These are phyloP conservation scores for Blastomyces parvus DNA, from an alignment of 2,329 filamentous ascomycete genomes.

Conservation along the genomic window DNA sequence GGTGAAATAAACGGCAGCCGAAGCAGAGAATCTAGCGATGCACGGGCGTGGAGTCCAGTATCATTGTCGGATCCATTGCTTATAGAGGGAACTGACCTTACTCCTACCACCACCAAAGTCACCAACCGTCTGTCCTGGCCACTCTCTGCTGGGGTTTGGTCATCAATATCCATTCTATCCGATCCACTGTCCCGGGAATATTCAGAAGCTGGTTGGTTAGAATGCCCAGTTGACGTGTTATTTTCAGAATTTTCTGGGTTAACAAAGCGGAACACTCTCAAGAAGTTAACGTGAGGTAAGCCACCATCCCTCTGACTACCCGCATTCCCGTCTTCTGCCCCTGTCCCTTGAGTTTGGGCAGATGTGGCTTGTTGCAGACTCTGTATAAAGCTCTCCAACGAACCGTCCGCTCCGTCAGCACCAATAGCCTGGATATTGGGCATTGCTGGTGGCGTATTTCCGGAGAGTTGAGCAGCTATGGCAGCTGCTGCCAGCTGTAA, in stretches of 20 bases:
- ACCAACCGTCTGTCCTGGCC: slow-evolving; percentile 50
- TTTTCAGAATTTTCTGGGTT: slow-evolving; percentile 36
- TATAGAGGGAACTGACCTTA: slow-evolving; percentile 53
- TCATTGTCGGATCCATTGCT: slow-evolving; percentile 39
- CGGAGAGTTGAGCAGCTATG: slow-evolving; percentile 55
- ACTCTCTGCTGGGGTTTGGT: slow-evolving; percentile 28
- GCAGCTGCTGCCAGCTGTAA: slow-evolving; percentile 55
- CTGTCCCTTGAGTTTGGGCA: slow-evolving; percentile 39
- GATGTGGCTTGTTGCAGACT: slow-evolving; percentile 55
- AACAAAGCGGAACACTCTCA: slow-evolving; percentile 59
- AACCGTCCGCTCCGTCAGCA: slow-evolving; percentile 50
- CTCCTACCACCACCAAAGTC: slow-evolving; percentile 60
- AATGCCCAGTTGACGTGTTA: slow-evolving; percentile 17
- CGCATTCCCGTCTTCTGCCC: slow-evolving; percentile 19
- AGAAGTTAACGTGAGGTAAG: slow-evolving; percentile 54
- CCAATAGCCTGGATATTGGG: slow-evolving; percentile 47
- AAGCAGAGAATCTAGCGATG: slow-evolving; percentile 38
- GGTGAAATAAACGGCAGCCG: slow-evolving; percentile 37
- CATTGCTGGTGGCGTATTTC: slow-evolving; percentile 47
- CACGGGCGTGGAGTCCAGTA: slow-evolving; percentile 24
- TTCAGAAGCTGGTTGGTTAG: slow-evolving; percentile 19
- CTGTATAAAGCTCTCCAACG: slow-evolving; percentile 54
- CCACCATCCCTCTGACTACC: slow-evolving; percentile 30
- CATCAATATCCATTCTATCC: slow-evolving; percentile 34
- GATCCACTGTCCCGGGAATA: slow-evolving; percentile 20